Percentiles rank a stretch among this genome's conserved stretches.
These are phyloP conservation scores for Tolypocladium sp. DNA, from an alignment of 2,329 filamentous ascomycete genomes.

Conservation along the genomic window DNA sequence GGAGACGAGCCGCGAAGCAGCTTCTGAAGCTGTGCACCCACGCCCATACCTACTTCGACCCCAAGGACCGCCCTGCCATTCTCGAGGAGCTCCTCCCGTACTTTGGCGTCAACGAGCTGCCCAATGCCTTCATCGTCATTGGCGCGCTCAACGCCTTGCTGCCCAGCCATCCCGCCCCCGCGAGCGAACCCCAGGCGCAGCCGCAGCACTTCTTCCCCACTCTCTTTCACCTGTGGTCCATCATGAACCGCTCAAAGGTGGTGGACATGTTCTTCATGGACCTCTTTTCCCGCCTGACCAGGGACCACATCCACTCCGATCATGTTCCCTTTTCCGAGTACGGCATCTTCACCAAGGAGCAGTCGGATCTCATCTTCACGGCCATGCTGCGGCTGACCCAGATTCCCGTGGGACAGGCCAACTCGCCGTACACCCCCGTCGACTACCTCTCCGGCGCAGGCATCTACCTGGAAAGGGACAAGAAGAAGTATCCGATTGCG, in stretches of 20 bases:
- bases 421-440: constrained; percentile 80
- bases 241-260: constrained; percentile 80
- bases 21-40: constrained; percentile 86
- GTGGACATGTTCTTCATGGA: constrained; percentile 86
- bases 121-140: constrained; percentile 87
- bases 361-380: constrained; percentile 89
- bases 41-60: constrained; percentile 87
- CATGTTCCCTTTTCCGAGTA: constrained; percentile 76
- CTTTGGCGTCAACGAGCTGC: constrained; percentile 88
- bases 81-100: constrained; percentile 72
- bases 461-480: constrained; percentile 82
- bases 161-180: constrained; percentile 71
- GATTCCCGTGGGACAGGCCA: constrained; percentile 93
- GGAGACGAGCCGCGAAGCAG: constrained; percentile 49
- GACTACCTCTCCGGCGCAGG: constrained; percentile 79
- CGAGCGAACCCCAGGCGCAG: constrained; percentile 64
- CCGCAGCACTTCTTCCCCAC: constrained; percentile 86
- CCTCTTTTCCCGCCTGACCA: constrained; percentile 75
- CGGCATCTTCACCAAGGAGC: constrained; percentile 86
- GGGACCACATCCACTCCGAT: constrained; percentile 68
- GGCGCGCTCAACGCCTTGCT: constrained; percentile 80
- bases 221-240: constrained; percentile 92
- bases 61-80: constrained; percentile 72
- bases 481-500: constrained; percentile 82
- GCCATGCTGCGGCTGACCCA: constrained; percentile 81